These are phyloP conservation scores for Acarospora socialis DNA, from an alignment of 2,329 filamentous ascomycete genomes.

Conservation along the genomic window DNA sequence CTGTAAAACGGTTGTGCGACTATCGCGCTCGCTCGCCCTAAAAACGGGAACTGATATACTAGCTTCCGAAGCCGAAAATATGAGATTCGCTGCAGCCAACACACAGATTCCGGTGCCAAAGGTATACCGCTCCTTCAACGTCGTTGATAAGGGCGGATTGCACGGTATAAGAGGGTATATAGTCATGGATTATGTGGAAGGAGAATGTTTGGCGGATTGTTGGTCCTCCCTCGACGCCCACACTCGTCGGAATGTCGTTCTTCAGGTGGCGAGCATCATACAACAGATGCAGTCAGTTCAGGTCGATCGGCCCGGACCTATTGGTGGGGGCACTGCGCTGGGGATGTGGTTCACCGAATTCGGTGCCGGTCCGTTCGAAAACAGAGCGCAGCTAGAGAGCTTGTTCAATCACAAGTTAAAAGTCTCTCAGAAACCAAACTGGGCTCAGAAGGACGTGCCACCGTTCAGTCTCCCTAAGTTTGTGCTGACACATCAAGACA, in stretches of 20 bases:
- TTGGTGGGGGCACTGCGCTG: constrained; percentile 13
- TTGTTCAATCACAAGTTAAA: constrained; percentile 20
- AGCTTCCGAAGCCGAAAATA: constrained; percentile 14
- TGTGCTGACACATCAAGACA: constrained; percentile 14
- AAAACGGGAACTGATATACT: constrained; percentile 16
- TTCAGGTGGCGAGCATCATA: constrained; percentile 16
- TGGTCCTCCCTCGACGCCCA: constrained; percentile 13
- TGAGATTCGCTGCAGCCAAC: constrained; percentile 14
- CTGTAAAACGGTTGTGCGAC: constrained; percentile 15
- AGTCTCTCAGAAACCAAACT: constrained; percentile 11
- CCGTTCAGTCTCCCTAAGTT: constrained; percentile 13
- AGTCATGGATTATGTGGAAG: constrained; percentile 20
- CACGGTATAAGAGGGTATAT: constrained; percentile 17
- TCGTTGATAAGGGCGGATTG: constrained; percentile 14
- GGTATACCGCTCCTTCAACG: constrained; percentile 16
- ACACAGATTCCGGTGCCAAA: constrained; percentile 14
- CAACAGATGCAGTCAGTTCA: constrained; percentile 14
- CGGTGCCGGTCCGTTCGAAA: constrained; percentile 15
- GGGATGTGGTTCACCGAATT: constrained; percentile 17
- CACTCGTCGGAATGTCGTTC: constrained; percentile 12
- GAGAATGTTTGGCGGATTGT: constrained; percentile 16
- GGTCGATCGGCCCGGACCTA: constrained; percentile 10
- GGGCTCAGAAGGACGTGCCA: constrained; percentile 11
- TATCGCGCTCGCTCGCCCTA: constrained; percentile 15
- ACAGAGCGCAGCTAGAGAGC: constrained; percentile 12